Evolutionary conservation across 2,329 filamentous ascomycete species (phyloP).

Genomic region (Fusarium odoratissimum): DNA sequence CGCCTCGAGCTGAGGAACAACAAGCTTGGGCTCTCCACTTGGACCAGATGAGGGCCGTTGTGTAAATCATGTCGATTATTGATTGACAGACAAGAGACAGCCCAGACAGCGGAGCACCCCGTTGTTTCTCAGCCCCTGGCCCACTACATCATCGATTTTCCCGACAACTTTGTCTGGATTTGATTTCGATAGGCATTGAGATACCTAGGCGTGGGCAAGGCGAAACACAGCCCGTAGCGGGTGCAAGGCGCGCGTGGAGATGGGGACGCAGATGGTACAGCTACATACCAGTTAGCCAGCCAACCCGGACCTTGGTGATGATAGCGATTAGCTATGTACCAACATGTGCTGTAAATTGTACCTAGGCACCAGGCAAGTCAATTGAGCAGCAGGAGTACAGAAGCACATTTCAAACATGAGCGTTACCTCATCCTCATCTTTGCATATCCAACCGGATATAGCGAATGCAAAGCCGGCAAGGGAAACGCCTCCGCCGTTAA

Average conservation of each 20-base stretch:
- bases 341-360: not conserved
- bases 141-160: conserved; percentile 44
- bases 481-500: conserved; percentile 10
- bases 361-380: not conserved
- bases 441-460: conserved; percentile 14
- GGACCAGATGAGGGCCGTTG: conserved; percentile 13
- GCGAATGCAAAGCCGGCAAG: conserved; percentile 12
- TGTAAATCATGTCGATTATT: conserved; percentile 28
- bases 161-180: conserved; percentile 3
- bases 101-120: conserved; percentile 21
- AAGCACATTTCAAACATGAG: not conserved
- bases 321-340: not conserved
- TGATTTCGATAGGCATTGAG: conserved; percentile 7
- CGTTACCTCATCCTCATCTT: conserved; percentile 15
- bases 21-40: conserved; percentile 33
- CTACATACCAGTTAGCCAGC: conserved; percentile 12
- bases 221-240: conserved; percentile 19
- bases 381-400: conserved; percentile 5
- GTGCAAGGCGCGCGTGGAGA: conserved; percentile 2
- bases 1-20: conserved; percentile 27
- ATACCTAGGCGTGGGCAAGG: not conserved
- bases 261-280: conserved; percentile 1
- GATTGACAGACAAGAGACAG: conserved; percentile 11
- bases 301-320: conserved; percentile 7
- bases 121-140: conserved; percentile 41